Base-by-base conservation (phyloP, 768 basidiomycete species). In the Omphalotus guepiniiformis region DNA sequence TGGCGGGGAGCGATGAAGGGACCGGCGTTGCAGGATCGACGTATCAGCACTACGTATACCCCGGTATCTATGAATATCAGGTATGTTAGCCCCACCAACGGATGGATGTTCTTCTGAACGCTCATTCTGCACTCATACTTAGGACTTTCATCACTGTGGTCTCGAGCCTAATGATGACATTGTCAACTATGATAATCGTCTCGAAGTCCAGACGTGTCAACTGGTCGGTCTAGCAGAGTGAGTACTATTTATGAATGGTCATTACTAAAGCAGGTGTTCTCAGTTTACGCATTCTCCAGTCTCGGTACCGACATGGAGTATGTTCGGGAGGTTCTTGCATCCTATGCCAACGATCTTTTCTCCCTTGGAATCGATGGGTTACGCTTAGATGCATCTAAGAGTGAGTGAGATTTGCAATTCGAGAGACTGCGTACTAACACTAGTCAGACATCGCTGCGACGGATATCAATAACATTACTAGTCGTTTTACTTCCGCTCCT, bases 91-190 rank as follows among this genome's bases (percentile, higher is more conserved):
- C 36, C 16, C 13, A 22, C 15, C 16, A 23, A 21, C 23, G 6
- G 4, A 4, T 18, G 9, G 13, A 16, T 15, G 22, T 42, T 36
- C 35, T 27, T 12, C 13, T 3, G 16, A 35, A 6, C 8, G 22
- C 8, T 2, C n/a, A n/a, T 12, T 18, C 23, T 30, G n/a, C 16
- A 35, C 15, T 3, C 43, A 23, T 19, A 15, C 7, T 13, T 41
- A 74, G 66, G 69, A 83, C 58, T 84, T 85, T 61, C 82, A 85
- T 52, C 75, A 83, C 57, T 84, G 82, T 53, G 79, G 82, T 3
- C 64, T 79, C 23, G 73, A 75, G 40, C 61, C 76, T 0, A 60
- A 58, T 2, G 74, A 83, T 53, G 67, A 74, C 46, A 82, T 84
- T 45, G 73, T 72, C 9, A 70, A 83, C 57, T 87, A 75, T 48